phyloP scores from a whole-genome alignment of 176 grass and related monocot species.

The maize (Zea mays) region DNA sequence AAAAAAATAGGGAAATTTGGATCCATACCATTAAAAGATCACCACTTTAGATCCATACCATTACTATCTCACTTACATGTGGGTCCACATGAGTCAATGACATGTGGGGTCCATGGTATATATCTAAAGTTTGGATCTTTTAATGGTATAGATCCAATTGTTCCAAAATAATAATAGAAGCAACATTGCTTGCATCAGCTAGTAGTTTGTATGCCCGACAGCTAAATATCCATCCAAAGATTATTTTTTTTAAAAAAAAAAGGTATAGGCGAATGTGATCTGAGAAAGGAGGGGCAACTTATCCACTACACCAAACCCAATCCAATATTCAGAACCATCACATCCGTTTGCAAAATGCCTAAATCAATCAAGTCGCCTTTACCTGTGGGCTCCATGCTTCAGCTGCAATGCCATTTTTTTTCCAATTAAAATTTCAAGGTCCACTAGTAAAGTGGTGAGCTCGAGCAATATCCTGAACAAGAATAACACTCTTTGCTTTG shows the following conservation, averaged over 20 bases:
- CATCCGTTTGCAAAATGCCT: conserved; percentile 35
- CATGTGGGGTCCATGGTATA: too few species aligned
- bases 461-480: conserved; percentile 32
- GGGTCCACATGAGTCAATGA: too few species aligned
- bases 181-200: conserved; percentile 13
- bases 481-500: neutral
- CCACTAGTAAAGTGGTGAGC: neutral
- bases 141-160: too few species aligned
- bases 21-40: too few species aligned
- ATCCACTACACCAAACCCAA: conserved; percentile 11
- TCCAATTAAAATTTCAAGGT: neutral
- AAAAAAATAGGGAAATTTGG: too few species aligned
- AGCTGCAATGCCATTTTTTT: neutral
- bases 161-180: neutral
- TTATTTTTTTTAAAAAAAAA: conserved; percentile 1
- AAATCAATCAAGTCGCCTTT: conserved; percentile 1
- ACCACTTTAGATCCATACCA: too few species aligned
- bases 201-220: neutral
- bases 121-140: too few species aligned
- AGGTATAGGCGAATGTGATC: neutral
- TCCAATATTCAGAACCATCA: conserved; percentile 19
- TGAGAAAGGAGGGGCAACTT: conserved; percentile 22
- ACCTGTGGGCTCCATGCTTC: neutral
- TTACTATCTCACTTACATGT: too few species aligned
- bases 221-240: neutral